phyloP scores from a whole-genome alignment of 192 early-diverging fungal species.

The Umbelopsis sp. region DNA sequence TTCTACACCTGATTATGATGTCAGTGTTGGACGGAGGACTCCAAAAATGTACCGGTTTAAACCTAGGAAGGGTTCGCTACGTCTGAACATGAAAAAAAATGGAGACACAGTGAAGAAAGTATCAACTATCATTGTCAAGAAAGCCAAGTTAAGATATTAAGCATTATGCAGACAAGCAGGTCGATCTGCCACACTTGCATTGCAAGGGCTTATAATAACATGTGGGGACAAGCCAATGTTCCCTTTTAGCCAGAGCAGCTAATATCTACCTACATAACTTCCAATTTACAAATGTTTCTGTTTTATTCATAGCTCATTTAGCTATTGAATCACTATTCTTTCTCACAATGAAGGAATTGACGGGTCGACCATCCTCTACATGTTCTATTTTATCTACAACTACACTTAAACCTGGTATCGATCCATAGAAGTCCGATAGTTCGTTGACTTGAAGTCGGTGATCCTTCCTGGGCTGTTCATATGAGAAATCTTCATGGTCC shows the following conservation, averaged over 20 bases:
- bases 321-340: background rate
- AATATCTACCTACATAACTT: no score
- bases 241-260: no score
- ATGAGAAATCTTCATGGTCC: slow-evolving; percentile 22
- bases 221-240: no score
- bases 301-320: background rate
- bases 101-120: background rate
- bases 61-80: background rate
- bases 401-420: slow-evolving; percentile 25
- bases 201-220: no score
- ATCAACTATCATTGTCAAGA: no score
- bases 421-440: slow-evolving; percentile 17
- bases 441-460: slow-evolving; percentile 36
- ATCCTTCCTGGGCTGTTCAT: slow-evolving; percentile 28
- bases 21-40: background rate
- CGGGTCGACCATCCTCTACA: slow-evolving; percentile 42
- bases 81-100: background rate
- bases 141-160: no score
- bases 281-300: background rate
- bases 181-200: no score
- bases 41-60: background rate
- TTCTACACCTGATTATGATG: slow-evolving; percentile 3
- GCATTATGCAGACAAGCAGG: no score
- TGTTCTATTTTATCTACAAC: slow-evolving; percentile 32
- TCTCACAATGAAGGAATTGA: slow-evolving; percentile 37